phyloP scores from a whole-genome alignment of 208 protist species.

The Trichomonas gallinae region DNA sequence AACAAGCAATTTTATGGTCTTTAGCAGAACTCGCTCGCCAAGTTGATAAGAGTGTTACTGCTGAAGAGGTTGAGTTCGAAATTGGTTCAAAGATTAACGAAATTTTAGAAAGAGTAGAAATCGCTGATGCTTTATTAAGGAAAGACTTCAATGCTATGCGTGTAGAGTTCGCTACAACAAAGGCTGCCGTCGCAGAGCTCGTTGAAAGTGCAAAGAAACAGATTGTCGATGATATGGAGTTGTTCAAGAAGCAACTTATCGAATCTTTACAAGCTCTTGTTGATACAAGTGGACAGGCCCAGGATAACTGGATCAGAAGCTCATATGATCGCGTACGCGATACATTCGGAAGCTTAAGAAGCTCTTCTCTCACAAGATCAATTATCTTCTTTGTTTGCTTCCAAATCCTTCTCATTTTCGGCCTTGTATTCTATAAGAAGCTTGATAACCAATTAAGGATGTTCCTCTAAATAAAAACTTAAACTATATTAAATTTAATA shows the following conservation, averaged over 20 bases:
- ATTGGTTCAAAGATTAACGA: neutral
- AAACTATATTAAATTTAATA: no score
- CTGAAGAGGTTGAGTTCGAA: neutral
- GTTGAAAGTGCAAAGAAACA: neutral
- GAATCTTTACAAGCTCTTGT: neutral
- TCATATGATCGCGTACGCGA: neutral
- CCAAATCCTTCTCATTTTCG: neutral
- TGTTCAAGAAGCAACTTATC: neutral
- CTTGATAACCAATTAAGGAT: neutral
- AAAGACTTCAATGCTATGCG: neutral
- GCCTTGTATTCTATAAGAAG: neutral
- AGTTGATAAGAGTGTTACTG: neutral
- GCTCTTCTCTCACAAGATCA: neutral
- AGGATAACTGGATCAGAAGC: neutral
- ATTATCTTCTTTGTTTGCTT: neutral
- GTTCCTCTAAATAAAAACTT: neutral
- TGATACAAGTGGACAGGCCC: neutral
- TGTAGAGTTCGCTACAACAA: neutral
- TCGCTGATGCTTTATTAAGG: neutral
- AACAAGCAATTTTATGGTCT: conserved; percentile 14
- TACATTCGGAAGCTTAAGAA: neutral
- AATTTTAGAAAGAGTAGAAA: conserved; percentile 3
- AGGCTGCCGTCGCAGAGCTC: neutral
- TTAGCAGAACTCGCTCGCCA: neutral
- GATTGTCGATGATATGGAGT: neutral